Evolutionary conservation across 2,329 filamentous ascomycete species (phyloP).

Genomic region (Rhytidhysteron rufulum): DNA sequence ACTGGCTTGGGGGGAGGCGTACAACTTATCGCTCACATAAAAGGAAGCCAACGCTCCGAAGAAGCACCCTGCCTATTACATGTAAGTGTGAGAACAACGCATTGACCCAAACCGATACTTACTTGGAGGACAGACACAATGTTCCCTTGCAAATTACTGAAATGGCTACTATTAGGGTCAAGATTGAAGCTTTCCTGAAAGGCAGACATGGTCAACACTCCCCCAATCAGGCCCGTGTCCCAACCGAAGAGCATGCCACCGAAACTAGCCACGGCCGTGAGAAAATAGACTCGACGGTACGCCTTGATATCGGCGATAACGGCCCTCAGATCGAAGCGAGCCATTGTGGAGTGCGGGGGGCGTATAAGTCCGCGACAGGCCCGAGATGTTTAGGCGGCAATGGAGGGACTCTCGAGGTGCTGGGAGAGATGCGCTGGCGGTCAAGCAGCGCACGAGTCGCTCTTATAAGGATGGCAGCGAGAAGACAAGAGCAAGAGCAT

Average conservation of each 20-base stretch:
- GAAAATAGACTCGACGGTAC: conserved; percentile 38
- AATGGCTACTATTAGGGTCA: conserved; percentile 25
- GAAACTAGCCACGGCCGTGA: conserved; percentile 41
- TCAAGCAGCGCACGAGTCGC: no score
- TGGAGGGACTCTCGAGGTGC: no score
- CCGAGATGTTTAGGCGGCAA: no score
- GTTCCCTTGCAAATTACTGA: conserved; percentile 40
- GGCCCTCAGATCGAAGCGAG: conserved; percentile 24
- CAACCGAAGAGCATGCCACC: conserved; percentile 40
- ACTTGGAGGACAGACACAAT: conserved; percentile 42
- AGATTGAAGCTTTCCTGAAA: conserved; percentile 42
- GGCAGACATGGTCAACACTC: conserved; percentile 41
- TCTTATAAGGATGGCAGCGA: no score
- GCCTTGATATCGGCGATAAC: conserved; percentile 38
- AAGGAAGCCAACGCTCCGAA: conserved; percentile 42
- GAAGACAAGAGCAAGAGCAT: no score
- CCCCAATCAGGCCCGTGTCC: conserved; percentile 35
- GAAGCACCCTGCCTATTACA: conserved; percentile 37
- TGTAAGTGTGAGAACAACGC: background rate
- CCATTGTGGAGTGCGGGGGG: no score
- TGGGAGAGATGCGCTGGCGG: no score
- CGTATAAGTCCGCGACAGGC: no score
- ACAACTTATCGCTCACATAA: conserved; percentile 40
- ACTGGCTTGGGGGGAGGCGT: conserved; percentile 1
- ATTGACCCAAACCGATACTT: background rate